Percentiles rank a stretch among this genome's conserved stretches.
Conservation (phyloP, 768 basidiomycete genomes). For the Phanerochaete carnosa region DNA sequence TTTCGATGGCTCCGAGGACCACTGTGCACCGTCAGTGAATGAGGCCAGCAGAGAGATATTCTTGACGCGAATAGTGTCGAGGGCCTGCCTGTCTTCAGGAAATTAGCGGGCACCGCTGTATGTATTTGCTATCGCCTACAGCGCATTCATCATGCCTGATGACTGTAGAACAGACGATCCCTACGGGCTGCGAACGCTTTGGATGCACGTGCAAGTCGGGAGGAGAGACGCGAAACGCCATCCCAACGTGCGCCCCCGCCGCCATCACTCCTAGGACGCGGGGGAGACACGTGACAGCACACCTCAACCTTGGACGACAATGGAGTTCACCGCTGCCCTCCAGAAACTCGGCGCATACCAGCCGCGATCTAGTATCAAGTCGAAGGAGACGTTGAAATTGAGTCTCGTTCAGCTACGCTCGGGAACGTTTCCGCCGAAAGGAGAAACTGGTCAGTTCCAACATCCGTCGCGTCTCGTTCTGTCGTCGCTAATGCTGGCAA, state of each 20-base stretch:
- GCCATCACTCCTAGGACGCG: not conserved
- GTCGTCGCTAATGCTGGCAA: slow-evolving; percentile 9
- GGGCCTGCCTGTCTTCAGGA: not conserved
- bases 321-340: slow-evolving; percentile 31
- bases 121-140: not conserved
- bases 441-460: slow-evolving; percentile 28
- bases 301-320: slow-evolving; percentile 13
- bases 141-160: not conserved
- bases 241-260: not conserved
- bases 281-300: not conserved
- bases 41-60: slow-evolving; percentile 43
- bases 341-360: slow-evolving; percentile 33
- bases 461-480: not conserved
- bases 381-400: slow-evolving; percentile 32
- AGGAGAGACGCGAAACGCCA: not conserved
- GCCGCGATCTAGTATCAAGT: slow-evolving; percentile 26
- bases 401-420: slow-evolving; percentile 29
- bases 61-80: slow-evolving; percentile 43
- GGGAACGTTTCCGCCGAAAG: slow-evolving; percentile 24
- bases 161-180: not conserved
- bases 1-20: slow-evolving; percentile 33
- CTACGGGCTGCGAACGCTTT: too few species aligned
- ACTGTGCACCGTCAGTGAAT: slow-evolving; percentile 41
- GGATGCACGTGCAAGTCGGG: not conserved
- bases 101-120: not conserved